Evolutionary conservation across 2,329 filamentous ascomycete species (phyloP), one percentile per base, ranked within the genome.

Genomic region (Colletotrichum graminicola): DNA sequence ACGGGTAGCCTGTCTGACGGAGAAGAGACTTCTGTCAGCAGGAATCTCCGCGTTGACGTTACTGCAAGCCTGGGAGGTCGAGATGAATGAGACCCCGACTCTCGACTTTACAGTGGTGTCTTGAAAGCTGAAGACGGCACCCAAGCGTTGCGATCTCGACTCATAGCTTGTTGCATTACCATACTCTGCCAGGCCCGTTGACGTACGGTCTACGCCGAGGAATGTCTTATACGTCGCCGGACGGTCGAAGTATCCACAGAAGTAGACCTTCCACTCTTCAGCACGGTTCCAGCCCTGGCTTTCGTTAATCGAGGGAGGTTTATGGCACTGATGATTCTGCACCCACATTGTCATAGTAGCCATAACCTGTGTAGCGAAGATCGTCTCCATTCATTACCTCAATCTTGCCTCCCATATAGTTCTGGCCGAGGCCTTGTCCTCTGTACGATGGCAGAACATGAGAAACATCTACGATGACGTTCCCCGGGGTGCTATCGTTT

Each of bases 61-160:
- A 12, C 77, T 66, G 76, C 91, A 93, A 6, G 90, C 91, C 73
- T 90, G 86, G 6, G 83, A 80, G 0, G 84, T 77, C 0, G 90
- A 92, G n/a, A 93, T 87, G 80, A 91, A 92, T 0, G 90, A 92
- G 14, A 93, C 88, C 1, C 91, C 91, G 0, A 93, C 89, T 2
- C 88, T 84, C 1, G 90, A 91, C 1, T 80, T 83, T 1, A 92
- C 81, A 2, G 79, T 74, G 2, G 79, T 77, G 0, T 80, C 76
- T 11, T 81, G 72, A 71, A 92, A 92, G 0, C 85, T 84, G 77
- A 90, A 91, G 0, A 91, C 80, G 2, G 83, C 85, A 0, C 85
- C 84, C 3, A 89, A 79, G 1, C 84, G 80, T 8, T 83, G 82
- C 0, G 78, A 72, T 1, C 75, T 71, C 7, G 75, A 86, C 39